phyloP scores from a whole-genome alignment of 495 filamentous ascomycete genomes.

The Penicillium robsamsonii region DNA sequence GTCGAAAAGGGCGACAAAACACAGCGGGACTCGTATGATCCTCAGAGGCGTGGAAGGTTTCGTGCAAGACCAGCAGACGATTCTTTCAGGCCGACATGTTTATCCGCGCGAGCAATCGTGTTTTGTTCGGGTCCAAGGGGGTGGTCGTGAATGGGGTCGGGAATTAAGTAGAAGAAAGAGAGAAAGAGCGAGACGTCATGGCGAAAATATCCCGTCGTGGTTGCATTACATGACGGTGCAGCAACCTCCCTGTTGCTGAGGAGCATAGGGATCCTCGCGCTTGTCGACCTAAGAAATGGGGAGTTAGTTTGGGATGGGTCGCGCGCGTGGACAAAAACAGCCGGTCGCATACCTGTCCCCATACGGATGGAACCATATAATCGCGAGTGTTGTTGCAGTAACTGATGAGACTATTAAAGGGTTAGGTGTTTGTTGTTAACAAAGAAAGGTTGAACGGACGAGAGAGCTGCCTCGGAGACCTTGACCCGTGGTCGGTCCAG shows the following conservation, averaged over 20 bases:
- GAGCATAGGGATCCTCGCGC: constrained; percentile 94
- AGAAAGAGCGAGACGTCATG: constrained; percentile 34
- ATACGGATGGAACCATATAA: constrained; percentile 97
- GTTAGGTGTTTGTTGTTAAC: constrained; percentile 1
- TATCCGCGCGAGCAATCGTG: constrained; percentile 22
- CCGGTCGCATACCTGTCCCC: constrained; percentile 73
- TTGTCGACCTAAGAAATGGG: constrained; percentile 63
- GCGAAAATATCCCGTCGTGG: constrained; percentile 37
- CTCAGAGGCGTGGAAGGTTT: constrained; percentile 24
- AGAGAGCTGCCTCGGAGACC: constrained; percentile 89
- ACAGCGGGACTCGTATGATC: constrained; percentile 14
- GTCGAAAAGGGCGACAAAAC: constrained; percentile 25
- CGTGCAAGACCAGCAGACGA: constrained; percentile 47
- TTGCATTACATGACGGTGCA: constrained; percentile 84
- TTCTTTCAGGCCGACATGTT: constrained; percentile 22
- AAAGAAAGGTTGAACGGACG: constrained; percentile 55
- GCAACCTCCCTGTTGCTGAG: constrained; percentile 85
- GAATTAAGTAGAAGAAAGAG: constrained; percentile 24
- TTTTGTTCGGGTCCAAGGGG: constrained; percentile 18
- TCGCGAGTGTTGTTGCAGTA: constrained; percentile 97
- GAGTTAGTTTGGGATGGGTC: constrained; percentile 17
- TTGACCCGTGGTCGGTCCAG: constrained; percentile 91
- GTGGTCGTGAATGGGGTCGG: constrained; percentile 22
- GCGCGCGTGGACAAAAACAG: constrained; percentile 10
- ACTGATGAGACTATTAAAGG: constrained; percentile 71